phyloP scores from a whole-genome alignment of 225 moss, liverwort and hornwort genomes.

The Antitrichia curtipendula region DNA sequence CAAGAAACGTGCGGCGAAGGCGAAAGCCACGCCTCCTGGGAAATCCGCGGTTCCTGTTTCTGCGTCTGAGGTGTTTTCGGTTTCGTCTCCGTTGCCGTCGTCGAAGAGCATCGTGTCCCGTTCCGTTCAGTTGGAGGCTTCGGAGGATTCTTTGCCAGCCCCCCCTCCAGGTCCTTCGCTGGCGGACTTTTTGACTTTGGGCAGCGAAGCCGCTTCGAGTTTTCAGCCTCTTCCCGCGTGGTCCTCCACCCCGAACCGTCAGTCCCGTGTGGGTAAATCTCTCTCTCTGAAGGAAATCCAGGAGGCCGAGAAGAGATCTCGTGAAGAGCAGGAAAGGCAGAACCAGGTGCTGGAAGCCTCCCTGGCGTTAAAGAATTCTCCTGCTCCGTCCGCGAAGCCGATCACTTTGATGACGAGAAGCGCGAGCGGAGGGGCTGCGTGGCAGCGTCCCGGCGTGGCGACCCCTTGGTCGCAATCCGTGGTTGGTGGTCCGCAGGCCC shows the following conservation, averaged over 20 bases:
- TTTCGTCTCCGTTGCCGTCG: constrained; percentile 28
- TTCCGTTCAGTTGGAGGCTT: constrained; percentile 39
- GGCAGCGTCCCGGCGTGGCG: constrained; percentile 72
- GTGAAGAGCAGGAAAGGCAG: constrained; percentile 87
- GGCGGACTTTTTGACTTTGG: constrained; percentile 74
- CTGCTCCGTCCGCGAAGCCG: constrained; percentile 50
- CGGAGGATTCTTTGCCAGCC: constrained; percentile 44
- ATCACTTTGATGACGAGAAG: constrained; percentile 67
- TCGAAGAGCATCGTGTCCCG: constrained; percentile 50
- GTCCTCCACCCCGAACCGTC: constrained; percentile 61
- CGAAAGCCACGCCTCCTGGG: constrained; percentile 41
- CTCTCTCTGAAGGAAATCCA: constrained; percentile 94
- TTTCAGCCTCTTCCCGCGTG: constrained; percentile 75
- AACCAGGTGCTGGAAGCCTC: constrained; percentile 46
- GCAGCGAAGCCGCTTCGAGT: constrained; percentile 35
- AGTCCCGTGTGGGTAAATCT: constrained; percentile 60
- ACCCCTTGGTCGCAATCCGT: constrained; percentile 17
- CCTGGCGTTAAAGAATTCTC: constrained; percentile 6
- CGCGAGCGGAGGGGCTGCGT: constrained; percentile 82
- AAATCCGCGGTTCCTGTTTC: constrained; percentile 23
- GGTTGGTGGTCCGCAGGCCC: neutral
- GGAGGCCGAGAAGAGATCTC: constrained; percentile 74
- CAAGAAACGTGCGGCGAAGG: constrained; percentile 91
- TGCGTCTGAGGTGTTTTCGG: constrained; percentile 29
- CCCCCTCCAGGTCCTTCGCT: constrained; percentile 72